Evolutionary conservation across 176 grass and related monocot species (phyloP).

Genomic region (Carex littledalei): DNA sequence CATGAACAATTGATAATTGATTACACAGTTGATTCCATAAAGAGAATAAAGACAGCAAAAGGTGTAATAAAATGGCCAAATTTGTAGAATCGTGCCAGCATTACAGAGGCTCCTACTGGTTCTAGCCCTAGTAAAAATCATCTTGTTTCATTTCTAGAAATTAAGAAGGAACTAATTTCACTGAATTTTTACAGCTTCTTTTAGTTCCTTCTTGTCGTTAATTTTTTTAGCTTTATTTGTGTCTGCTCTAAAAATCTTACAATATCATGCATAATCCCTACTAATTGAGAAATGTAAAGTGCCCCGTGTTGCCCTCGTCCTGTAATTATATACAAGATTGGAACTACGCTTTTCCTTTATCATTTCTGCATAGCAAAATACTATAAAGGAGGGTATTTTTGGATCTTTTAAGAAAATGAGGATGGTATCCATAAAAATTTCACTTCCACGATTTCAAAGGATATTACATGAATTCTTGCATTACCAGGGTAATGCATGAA

Average conservation of each 20-base stretch:
- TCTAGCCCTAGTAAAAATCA: neutral
- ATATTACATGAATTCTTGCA: neutral
- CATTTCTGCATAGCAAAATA: neutral
- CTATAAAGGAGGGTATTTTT: neutral
- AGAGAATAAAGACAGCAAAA: neutral
- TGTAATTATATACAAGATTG: neutral
- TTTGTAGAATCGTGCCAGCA: neutral
- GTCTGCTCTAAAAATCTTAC: neutral
- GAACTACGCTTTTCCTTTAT: neutral
- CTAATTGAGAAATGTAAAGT: neutral
- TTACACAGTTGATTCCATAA: neutral
- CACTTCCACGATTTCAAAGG: neutral
- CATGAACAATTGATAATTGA: neutral
- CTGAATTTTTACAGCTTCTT: neutral
- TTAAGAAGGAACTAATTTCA: neutral
- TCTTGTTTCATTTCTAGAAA: neutral
- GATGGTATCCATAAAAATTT: neutral
- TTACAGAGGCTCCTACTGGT: neutral
- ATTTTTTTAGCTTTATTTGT: neutral
- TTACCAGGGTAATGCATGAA: neutral
- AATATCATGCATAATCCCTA: neutral
- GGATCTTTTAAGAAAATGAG: neutral
- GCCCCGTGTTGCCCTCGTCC: neutral
- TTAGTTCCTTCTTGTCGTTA: too few species aligned
- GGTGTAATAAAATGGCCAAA: neutral